Conservation (phyloP, 73 alveolate species). For the Durusdinium trenchii region DNA sequence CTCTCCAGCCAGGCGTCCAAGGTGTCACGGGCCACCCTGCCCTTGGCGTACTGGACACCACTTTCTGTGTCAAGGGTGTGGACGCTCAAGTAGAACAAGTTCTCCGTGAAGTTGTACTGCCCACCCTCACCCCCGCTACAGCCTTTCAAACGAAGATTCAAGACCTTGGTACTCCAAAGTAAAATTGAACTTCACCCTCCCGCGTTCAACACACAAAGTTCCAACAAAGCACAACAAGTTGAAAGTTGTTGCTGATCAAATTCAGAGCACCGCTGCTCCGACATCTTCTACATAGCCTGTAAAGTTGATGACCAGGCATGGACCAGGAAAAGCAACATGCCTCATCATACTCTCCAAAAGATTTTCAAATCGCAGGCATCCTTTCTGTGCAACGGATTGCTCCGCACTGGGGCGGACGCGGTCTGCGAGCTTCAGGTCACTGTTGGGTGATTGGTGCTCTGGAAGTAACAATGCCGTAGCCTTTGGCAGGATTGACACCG, state of each 20-base stretch:
- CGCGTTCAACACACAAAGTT: background rate
- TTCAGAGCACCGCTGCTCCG: background rate
- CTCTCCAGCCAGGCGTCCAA: background rate
- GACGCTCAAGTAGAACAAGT: background rate
- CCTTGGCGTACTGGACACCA: background rate
- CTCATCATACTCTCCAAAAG: background rate
- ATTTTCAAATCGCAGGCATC: background rate
- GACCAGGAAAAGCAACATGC: background rate
- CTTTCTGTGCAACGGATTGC: background rate
- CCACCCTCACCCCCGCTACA: background rate
- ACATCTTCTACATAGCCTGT: conserved; percentile 15
- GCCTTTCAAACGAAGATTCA: background rate
- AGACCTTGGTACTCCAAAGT: background rate
- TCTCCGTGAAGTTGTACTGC: background rate
- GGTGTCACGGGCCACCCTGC: background rate
- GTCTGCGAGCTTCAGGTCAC: background rate
- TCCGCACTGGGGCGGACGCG: background rate
- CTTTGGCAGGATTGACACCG: background rate
- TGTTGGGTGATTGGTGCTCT: background rate
- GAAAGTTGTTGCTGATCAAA: background rate
- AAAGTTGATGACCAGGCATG: background rate
- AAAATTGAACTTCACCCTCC: background rate
- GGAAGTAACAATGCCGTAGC: background rate
- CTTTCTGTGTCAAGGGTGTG: background rate
- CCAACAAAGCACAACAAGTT: background rate